phyloP scores from a whole-genome alignment of 1,284 basidiomycete genomes.

The Limonomyces culmigenus region DNA sequence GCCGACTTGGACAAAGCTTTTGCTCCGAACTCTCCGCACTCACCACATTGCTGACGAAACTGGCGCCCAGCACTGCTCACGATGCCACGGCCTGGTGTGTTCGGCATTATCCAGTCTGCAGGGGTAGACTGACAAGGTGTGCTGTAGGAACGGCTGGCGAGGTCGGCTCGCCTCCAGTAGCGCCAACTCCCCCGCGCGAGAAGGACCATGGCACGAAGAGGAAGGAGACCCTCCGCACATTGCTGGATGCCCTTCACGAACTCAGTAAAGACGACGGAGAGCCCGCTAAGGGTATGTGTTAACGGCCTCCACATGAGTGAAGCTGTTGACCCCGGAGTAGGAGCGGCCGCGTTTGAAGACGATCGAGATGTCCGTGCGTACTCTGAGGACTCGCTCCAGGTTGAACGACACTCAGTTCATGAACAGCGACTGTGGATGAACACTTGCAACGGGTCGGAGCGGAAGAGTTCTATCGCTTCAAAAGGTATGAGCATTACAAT shows the following conservation, averaged over 20 bases:
- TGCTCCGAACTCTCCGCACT: too few relatives aligned
- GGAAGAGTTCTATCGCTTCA: slow-evolving; percentile 41
- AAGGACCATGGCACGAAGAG: too few relatives aligned
- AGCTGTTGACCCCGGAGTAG: slow-evolving; percentile 20
- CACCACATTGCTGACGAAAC: too few relatives aligned
- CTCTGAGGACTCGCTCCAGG: background rate
- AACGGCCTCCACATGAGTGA: slow-evolving; percentile 12
- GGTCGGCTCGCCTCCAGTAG: too few relatives aligned
- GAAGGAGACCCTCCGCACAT: slow-evolving; percentile 43
- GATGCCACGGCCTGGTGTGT: too few relatives aligned
- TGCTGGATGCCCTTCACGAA: slow-evolving; percentile 46
- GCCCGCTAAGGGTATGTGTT: too few relatives aligned
- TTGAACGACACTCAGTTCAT: slow-evolving; percentile 1
- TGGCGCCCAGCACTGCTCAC: too few relatives aligned
- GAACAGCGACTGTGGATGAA: slow-evolving; percentile 43
- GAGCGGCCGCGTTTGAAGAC: slow-evolving; percentile 34
- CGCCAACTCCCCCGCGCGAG: background rate
- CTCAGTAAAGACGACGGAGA: slow-evolving; percentile 35
- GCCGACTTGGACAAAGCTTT: too few relatives aligned
- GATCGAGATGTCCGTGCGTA: slow-evolving; percentile 48
- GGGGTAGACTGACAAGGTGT: too few relatives aligned
- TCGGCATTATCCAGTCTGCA: too few relatives aligned
- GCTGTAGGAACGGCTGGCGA: too few relatives aligned
- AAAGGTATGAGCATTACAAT: slow-evolving; percentile 22
- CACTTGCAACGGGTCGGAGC: slow-evolving; percentile 46